These are phyloP conservation scores for Linderina pennispora DNA, from an alignment of 192 early-diverging fungal species.

Conservation along the genomic window DNA sequence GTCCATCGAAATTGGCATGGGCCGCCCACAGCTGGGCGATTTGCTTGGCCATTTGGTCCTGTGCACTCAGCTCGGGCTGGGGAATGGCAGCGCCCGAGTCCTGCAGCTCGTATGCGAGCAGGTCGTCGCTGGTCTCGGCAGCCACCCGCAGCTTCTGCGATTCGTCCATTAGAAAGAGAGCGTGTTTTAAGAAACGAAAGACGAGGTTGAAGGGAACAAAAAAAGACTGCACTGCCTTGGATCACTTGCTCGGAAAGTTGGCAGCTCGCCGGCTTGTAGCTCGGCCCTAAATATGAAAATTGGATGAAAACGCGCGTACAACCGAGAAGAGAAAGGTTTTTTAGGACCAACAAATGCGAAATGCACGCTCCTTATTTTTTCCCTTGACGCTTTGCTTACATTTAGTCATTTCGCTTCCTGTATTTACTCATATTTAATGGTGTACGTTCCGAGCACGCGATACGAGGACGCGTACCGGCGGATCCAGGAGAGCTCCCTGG, in stretches of 20 bases:
- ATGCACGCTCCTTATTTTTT: too few relatives aligned
- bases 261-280: too few relatives aligned
- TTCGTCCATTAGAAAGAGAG: too few relatives aligned
- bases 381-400: background rate
- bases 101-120: constrained; percentile 15
- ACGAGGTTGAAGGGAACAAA: too few relatives aligned
- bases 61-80: constrained; percentile 13
- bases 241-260: too few relatives aligned
- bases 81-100: constrained; percentile 8
- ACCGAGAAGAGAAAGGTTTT: too few relatives aligned
- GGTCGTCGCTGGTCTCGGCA: constrained; percentile 17
- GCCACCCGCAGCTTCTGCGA: constrained; percentile 5
- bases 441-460: constrained; percentile 41
- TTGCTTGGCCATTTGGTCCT: constrained; percentile 26
- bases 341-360: too few relatives aligned
- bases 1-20: constrained; percentile 26
- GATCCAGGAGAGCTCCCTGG: constrained; percentile 32
- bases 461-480: constrained; percentile 55
- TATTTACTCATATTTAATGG: constrained; percentile 33
- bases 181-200: too few relatives aligned
- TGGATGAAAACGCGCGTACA: too few relatives aligned
- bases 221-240: background rate
- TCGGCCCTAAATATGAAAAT: too few relatives aligned
- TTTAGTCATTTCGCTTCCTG: background rate
- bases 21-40: constrained; percentile 39